Evolutionary conservation across 2,329 filamentous ascomycete genomes (phyloP).

Genomic region (Fonsecaea erecta): DNA sequence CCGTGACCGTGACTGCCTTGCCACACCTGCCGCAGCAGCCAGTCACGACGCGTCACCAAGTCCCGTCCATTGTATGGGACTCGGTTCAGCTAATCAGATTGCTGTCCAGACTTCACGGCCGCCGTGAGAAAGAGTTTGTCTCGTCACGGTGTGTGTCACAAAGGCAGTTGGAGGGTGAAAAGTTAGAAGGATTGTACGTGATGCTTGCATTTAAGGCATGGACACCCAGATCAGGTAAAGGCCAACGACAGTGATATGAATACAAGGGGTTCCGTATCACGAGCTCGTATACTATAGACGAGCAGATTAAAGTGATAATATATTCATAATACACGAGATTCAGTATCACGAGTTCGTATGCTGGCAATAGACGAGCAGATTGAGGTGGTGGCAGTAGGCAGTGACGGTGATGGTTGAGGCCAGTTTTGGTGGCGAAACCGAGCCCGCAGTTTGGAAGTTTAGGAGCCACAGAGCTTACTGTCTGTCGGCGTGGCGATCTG

Average conservation of each 20-base stretch:
- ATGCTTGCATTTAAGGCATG: neutral
- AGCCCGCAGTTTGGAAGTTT: neutral
- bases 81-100: no score
- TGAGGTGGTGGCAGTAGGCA: neutral
- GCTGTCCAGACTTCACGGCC: no score
- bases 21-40: no score
- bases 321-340: no score
- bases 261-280: neutral
- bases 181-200: neutral
- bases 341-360: no score
- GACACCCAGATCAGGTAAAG: neutral
- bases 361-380: no score
- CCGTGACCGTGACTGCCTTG: no score
- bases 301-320: neutral
- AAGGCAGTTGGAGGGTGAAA: neutral
- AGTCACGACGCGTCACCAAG: no score
- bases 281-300: neutral
- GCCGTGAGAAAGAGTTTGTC: no score
- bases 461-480: no score
- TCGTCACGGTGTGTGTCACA: neutral
- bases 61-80: no score
- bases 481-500: neutral
- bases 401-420: neutral
- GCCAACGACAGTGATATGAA: neutral
- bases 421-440: neutral